Conservation (phyloP, 345 rosid genomes). For the Moricandia moricandioides region DNA sequence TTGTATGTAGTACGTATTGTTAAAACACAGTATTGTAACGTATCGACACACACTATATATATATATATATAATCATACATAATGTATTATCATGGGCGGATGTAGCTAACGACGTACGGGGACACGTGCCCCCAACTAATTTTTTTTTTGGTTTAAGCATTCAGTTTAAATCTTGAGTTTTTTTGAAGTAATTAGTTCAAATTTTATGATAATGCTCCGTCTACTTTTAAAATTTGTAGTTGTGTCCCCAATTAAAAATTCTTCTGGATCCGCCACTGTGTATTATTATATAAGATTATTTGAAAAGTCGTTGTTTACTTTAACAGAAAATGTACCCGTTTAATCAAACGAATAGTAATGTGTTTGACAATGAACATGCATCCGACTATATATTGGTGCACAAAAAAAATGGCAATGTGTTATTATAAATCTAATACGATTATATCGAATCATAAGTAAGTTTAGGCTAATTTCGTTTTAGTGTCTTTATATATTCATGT, state of each 20-base stretch:
- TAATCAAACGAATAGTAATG: neutral
- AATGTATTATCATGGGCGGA: neutral
- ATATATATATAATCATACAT: neutral
- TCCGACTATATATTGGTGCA: neutral
- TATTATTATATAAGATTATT: neutral
- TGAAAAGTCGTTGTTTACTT: neutral
- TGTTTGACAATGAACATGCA: constrained; percentile 27
- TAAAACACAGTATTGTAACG: neutral
- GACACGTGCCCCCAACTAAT: too few relatives aligned
- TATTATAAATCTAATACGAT: neutral
- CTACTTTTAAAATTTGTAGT: too few relatives aligned
- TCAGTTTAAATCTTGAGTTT: too few relatives aligned
- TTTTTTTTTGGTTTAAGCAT: too few relatives aligned
- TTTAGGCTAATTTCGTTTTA: neutral
- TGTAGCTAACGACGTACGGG: too few relatives aligned
- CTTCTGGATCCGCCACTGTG: too few relatives aligned
- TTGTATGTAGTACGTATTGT: neutral
- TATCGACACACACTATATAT: neutral
- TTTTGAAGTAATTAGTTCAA: too few relatives aligned
- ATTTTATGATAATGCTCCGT: too few relatives aligned
- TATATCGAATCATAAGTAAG: neutral
- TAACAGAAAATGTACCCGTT: neutral
- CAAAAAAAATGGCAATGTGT: neutral
- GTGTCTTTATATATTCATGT: neutral
- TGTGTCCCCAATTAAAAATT: too few relatives aligned